A percentile compares a stretch with the other conserved stretches of the same genome.
Conservation (phyloP, 1,284 basidiomycete species). For the Tremellales sp. region DNA sequence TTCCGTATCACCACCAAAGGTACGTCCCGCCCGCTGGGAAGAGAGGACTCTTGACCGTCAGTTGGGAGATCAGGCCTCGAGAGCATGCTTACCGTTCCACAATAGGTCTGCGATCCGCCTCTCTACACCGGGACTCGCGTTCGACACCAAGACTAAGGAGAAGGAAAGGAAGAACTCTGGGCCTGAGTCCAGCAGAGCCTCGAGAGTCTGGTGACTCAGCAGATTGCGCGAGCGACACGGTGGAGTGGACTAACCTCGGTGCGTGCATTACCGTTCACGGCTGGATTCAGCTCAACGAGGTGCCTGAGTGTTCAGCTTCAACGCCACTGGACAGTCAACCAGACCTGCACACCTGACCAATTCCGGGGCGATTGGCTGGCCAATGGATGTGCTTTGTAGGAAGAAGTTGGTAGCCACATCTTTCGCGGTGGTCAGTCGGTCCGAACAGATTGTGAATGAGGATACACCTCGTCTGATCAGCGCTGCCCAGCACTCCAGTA, state of each 20-base stretch:
- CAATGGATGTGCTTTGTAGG: constrained; percentile 70
- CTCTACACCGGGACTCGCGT: constrained; percentile 59
- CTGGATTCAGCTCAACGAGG: constrained; percentile 81
- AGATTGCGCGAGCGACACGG: neutral
- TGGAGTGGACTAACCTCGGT: constrained; percentile 51
- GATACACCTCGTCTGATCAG: constrained; percentile 61
- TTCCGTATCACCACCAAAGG: constrained; percentile 72
- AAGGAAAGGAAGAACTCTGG: constrained; percentile 57
- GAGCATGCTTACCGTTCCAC: constrained; percentile 42
- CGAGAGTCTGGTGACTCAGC: constrained; percentile 50
- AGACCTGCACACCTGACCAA: constrained; percentile 56
- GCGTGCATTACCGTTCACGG: constrained; percentile 70
- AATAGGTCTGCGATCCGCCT: constrained; percentile 61
- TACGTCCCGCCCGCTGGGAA: constrained; percentile 50
- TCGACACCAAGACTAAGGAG: constrained; percentile 80
- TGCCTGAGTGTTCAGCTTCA: constrained; percentile 39
- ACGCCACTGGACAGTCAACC: too few relatives aligned
- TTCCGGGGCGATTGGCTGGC: constrained; percentile 73
- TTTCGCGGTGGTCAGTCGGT: constrained; percentile 58
- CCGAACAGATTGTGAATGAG: constrained; percentile 81
- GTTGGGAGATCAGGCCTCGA: constrained; percentile 58
- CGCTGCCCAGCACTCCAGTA: neutral
- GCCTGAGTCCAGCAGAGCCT: constrained; percentile 58
- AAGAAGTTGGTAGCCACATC: constrained; percentile 98
- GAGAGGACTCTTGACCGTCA: constrained; percentile 24